Base-by-base conservation (phyloP, 2,329 filamentous ascomycete genomes). In the Chalaropsis thielavioides region DNA sequence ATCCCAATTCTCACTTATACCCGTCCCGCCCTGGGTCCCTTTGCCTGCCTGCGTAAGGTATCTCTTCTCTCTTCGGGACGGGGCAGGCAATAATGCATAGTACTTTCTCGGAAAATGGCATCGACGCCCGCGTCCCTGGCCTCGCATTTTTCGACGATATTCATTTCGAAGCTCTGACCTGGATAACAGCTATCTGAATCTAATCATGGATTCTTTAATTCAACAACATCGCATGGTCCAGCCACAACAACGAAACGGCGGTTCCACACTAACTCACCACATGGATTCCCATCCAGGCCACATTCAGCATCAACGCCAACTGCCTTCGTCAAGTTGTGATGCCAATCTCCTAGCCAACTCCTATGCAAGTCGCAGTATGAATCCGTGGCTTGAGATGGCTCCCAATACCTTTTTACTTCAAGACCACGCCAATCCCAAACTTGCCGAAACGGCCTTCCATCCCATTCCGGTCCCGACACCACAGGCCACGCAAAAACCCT, bases 81-180 rank as follows among this genome's bases (percentile, higher is more conserved):
- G 54, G 54, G n/a, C 44, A 59, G 61, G 41, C 41, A 62, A 67
- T 62, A 46, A 67, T 62, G 65, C 61, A 62, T 58, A 43, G 58
- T 49, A 61, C 49, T 44, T 59, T 51, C 41, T 22, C 49, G 63
- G 60, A 49, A 44, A 62, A 54, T 62, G 65, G 65, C 65, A 62
- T 67, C 62, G 62, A 67, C 58, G 62, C 65, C 65, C 63, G 59
- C 62, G 44, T 67, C 65, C 58, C 56, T 62, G 40, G 65, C 65
- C 62, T 67, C 41, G 61, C 24, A 46, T 19, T 56, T 31, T 56
- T 56, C 19, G 24, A 40, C n/a, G 31, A 44, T 40, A 54, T 40
- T 62, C 24, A 40, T 38, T 19, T 58, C 22, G 41, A 58, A 58
- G 54, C 54, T 58, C 54, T 58, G 54, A 58, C 54, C 54, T 58